Percentiles rank a stretch among this genome's conserved stretches.
Evolutionary conservation across 768 basidiomycete species (phyloP).

Genomic region (Paxillus ammoniavirescens): DNA sequence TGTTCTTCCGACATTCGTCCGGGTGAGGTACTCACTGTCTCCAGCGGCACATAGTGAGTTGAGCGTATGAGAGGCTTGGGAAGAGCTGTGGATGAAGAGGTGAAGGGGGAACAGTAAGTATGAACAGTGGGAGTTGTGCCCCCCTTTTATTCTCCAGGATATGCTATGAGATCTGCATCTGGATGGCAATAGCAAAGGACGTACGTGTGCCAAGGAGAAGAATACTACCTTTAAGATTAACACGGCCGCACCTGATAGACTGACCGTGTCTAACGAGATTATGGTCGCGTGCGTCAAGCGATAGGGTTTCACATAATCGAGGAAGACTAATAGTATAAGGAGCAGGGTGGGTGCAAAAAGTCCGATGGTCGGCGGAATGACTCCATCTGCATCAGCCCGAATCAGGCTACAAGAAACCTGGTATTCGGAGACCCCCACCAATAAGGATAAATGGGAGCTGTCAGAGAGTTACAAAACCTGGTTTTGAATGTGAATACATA

Average conservation of each 20-base stretch:
- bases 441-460: conserved; percentile 32
- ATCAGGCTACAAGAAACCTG: conserved; percentile 24
- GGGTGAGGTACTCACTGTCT: conserved; percentile 45
- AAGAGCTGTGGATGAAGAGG: conserved; percentile 4
- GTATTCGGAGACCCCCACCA: conserved; percentile 15
- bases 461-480: conserved; percentile 28
- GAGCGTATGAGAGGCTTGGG: not conserved
- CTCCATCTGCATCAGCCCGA: conserved; percentile 5
- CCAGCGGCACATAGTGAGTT: conserved; percentile 46
- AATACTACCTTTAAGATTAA: conserved; percentile 19
- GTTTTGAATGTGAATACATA: conserved; percentile 20
- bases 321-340: conserved; percentile 36
- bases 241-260: conserved; percentile 23
- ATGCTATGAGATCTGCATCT: conserved; percentile 26
- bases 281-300: conserved; percentile 32
- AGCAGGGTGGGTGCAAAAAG: conserved; percentile 15
- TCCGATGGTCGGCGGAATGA: conserved; percentile 13
- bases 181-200: conserved; percentile 15
- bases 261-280: conserved; percentile 22
- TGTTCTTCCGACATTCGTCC: not conserved
- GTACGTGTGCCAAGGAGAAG: conserved; percentile 18
- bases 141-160: conserved; percentile 27
- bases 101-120: conserved; percentile 5
- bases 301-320: conserved; percentile 37
- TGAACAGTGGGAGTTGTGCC: conserved; percentile 8